phyloP scores from a whole-genome alignment of 192 early-diverging fungal genomes.

The Umbelopsis ramanniana region DNA sequence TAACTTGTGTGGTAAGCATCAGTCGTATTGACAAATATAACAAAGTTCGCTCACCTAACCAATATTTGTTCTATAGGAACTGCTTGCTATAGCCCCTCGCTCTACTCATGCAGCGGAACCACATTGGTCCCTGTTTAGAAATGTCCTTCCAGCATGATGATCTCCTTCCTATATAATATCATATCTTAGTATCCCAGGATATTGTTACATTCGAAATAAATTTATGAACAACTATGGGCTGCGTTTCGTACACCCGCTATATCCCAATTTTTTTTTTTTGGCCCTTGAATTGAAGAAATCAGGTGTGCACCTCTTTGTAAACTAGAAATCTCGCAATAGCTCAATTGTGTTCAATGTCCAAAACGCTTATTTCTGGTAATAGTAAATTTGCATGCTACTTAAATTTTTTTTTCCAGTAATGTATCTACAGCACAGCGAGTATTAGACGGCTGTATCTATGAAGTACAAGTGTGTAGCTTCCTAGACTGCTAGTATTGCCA shows the following conservation, averaged over 20 bases:
- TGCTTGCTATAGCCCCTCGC: constrained; percentile 20
- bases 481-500: no score
- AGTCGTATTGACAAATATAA: neutral
- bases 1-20: constrained; percentile 1
- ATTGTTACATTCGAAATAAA: neutral
- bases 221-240: neutral
- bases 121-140: neutral
- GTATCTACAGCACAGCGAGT: neutral
- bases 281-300: neutral
- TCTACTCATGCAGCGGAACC: constrained; percentile 4
- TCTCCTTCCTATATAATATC: neutral
- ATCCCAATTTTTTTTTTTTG: no score
- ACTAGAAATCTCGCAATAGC: neutral
- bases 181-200: neutral
- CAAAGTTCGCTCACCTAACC: neutral
- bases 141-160: neutral
- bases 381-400: neutral
- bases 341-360: neutral
- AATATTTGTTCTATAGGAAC: neutral
- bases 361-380: neutral
- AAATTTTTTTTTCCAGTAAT: neutral
- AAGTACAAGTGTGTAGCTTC: no score
- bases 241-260: neutral
- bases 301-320: neutral
- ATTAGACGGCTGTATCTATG: no score